These are phyloP conservation scores for Lathyrus oleraceus DNA, from an alignment of 306 rosid species.

Conservation along the genomic window DNA sequence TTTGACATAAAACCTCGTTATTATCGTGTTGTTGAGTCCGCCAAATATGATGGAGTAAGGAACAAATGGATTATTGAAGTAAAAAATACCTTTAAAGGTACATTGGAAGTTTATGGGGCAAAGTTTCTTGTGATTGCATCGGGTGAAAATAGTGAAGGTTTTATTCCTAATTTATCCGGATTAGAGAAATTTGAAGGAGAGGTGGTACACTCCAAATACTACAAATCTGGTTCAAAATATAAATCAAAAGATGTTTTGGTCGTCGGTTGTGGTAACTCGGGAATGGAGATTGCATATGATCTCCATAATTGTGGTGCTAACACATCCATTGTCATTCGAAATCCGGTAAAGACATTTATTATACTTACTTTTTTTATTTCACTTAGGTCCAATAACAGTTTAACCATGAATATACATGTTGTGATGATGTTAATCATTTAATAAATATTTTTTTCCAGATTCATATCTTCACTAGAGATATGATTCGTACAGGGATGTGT, in stretches of 20 bases:
- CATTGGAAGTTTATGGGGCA: slow-evolving; percentile 5
- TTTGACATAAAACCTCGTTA: too few relatives aligned
- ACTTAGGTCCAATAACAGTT: neutral
- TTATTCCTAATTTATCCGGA: slow-evolving; percentile 30
- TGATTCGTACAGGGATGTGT: neutral
- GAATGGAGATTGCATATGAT: slow-evolving; percentile 53
- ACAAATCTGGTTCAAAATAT: neutral
- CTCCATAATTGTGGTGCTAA: too few relatives aligned
- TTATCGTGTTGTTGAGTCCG: too few relatives aligned
- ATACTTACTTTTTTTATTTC: too few relatives aligned
- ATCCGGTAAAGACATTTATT: too few relatives aligned
- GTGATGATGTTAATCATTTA: neutral
- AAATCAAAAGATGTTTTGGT: slow-evolving; percentile 49
- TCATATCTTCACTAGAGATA: neutral
- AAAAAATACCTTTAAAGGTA: neutral
- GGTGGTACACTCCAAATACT: too few relatives aligned
- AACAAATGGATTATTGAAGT: slow-evolving; percentile 40
- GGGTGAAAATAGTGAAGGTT: slow-evolving; percentile 40
- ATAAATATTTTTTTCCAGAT: slow-evolving; percentile 31
- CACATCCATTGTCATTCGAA: too few relatives aligned
- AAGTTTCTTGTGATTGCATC: slow-evolving; percentile 48
- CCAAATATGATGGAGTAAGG: neutral
- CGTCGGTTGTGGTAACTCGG: slow-evolving; percentile 67
- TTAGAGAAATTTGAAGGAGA: too few relatives aligned
- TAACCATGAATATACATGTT: neutral